These are phyloP conservation scores for Cladophialophora carrionii DNA, from an alignment of 2,329 filamentous ascomycete genomes.

Conservation along the genomic window DNA sequence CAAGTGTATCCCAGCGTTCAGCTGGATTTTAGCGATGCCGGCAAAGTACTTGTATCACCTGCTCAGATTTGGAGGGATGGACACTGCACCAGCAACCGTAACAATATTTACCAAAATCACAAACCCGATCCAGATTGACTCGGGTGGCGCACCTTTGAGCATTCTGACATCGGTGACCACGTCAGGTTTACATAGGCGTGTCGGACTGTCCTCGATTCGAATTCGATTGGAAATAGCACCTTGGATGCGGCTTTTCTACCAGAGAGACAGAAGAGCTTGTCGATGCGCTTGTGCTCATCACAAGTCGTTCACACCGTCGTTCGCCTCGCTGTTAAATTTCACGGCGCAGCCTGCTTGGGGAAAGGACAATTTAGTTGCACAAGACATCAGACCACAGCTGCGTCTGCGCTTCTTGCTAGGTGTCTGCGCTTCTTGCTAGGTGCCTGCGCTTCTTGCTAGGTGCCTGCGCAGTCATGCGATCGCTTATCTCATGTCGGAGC, in stretches of 20 bases:
- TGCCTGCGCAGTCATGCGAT: not conserved
- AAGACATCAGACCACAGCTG: slow-evolving; percentile 27
- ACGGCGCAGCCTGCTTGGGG: not conserved
- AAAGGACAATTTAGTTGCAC: not conserved
- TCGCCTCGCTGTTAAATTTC: not conserved
- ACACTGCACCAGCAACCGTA: not conserved
- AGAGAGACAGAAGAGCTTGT: not conserved
- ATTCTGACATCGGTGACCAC: not conserved
- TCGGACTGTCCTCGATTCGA: not conserved
- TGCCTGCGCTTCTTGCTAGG: slow-evolving; percentile 5
- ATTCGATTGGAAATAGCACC: not conserved
- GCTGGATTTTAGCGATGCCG: not conserved
- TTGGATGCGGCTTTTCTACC: not conserved
- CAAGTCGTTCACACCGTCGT: not conserved
- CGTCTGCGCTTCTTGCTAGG: slow-evolving; percentile 2
- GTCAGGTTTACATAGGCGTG: not conserved
- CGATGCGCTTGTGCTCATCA: not conserved
- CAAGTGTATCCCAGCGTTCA: not conserved
- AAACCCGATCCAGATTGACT: not conserved
- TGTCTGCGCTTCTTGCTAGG: slow-evolving; percentile 9
- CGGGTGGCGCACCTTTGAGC: not conserved
- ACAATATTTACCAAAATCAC: not conserved
- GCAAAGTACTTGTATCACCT: not conserved
- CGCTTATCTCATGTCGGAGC: slow-evolving; percentile 3
- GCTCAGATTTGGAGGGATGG: not conserved